Base-by-base conservation (phyloP, 768 basidiomycete genomes). In the Leccinum arenicola region DNA sequence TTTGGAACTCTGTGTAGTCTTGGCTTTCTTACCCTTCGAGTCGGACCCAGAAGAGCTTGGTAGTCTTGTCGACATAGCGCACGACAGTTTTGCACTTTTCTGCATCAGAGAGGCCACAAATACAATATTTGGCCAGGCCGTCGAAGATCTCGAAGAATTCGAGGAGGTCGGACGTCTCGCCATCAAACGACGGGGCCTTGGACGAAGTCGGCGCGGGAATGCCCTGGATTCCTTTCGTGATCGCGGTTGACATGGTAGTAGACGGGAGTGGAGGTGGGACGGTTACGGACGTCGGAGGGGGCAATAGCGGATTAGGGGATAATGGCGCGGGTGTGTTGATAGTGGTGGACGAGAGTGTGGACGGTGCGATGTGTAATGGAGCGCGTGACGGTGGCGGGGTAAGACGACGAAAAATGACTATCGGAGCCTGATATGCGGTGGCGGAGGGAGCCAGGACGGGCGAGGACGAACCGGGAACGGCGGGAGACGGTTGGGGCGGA, bases 111-210 rank as follows among this genome's bases (percentile, higher is more conserved):
- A 48, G 45, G 5, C 25, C 3, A 10, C 56, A 23, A 23, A 23
- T 23, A 23, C 23, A 58, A 0, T 47, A 33, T 15, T 23, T 17
- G 1, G 54, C 50, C 4, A 58, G 14, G 11, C 54, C 54, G 5
- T 62, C 35, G 23, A 64, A 62, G 3, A 35, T 3, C 2, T 64
- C 40, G 1, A 61, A 50, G 23, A 58, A 61, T 14, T 64, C 50
- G 1, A 57, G 10, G 4, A 56, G 36, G 12, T 58, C 47, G 0
- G 57, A 55, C 1, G 56, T 56, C 17, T 62, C 54, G 0, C 57
- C 47, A 27, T 54, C 23, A 12, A 64, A 59, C 0, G 38, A 19
- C 1, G 29, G 50, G 1, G 50, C 58, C 23, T 45, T 59, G 14
- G 19, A 19, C 2, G 50, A 51, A 2, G 35, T 43, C 1, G 54